These are phyloP conservation scores for Suillus americanus DNA, from an alignment of 768 basidiomycete species.

Conservation along the genomic window DNA sequence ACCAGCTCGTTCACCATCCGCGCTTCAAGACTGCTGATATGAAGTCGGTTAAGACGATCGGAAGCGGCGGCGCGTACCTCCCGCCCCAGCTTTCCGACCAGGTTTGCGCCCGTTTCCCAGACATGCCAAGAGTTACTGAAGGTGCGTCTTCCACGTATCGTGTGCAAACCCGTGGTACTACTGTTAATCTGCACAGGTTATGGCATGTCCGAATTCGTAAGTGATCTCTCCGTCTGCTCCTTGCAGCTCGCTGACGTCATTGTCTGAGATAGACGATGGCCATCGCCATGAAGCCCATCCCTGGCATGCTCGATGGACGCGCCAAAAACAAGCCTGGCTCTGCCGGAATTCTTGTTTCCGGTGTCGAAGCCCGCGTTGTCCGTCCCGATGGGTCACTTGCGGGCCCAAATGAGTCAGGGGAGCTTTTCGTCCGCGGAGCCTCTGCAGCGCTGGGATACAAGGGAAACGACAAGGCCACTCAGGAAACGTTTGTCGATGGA, in stretches of 20 bases:
- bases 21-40: slow-evolving; percentile 44
- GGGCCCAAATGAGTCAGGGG: slow-evolving; percentile 54
- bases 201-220: slow-evolving; percentile 59
- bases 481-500: slow-evolving; percentile 57
- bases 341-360: slow-evolving; percentile 55
- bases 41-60: slow-evolving; percentile 39
- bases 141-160: slow-evolving; percentile 31
- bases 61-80: slow-evolving; percentile 59
- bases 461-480: slow-evolving; percentile 62
- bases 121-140: slow-evolving; percentile 34
- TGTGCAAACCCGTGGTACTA: not conserved
- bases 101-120: slow-evolving; percentile 32
- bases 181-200: slow-evolving; percentile 41
- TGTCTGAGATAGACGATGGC: slow-evolving; percentile 46
- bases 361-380: slow-evolving; percentile 55
- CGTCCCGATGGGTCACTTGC: slow-evolving; percentile 54
- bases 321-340: slow-evolving; percentile 36
- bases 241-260: not conserved
- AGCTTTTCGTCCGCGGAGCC: slow-evolving; percentile 51
- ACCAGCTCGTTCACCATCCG: slow-evolving; percentile 55
- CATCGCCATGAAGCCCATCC: slow-evolving; percentile 39
- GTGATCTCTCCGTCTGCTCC: slow-evolving; percentile 20
- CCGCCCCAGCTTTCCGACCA: slow-evolving; percentile 47
- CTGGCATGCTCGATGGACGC: slow-evolving; percentile 42
- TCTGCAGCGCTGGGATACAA: slow-evolving; percentile 63